These are phyloP conservation scores for Cryptococcus amylolentus DNA, from an alignment of 1,284 basidiomycete species.

Conservation along the genomic window DNA sequence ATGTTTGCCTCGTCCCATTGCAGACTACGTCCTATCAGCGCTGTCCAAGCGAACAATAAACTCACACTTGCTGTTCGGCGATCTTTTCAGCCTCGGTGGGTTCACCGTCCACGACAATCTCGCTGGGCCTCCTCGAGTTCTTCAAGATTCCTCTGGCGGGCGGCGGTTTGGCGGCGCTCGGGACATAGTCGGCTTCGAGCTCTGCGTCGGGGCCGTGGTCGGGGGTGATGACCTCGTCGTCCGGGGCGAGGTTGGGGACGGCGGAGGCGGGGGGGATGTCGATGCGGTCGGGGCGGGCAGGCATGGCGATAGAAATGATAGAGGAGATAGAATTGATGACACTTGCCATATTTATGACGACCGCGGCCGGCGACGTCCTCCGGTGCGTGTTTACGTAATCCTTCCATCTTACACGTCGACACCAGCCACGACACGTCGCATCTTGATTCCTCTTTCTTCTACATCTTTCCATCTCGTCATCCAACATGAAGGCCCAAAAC, in stretches of 20 bases:
- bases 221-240: constrained; percentile 11
- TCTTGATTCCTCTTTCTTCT: neutral
- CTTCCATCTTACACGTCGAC: constrained; percentile 15
- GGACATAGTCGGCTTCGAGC: constrained; percentile 1
- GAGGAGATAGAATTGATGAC: neutral
- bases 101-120: constrained; percentile 2
- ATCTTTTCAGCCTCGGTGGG: constrained; percentile 8
- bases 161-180: constrained; percentile 29
- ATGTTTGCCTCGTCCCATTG: constrained; percentile 93
- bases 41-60: neutral
- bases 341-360: neutral
- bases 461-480: constrained; percentile 1
- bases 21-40: constrained; percentile 51
- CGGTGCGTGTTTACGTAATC: neutral
- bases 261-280: constrained; percentile 25
- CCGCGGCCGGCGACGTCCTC: neutral
- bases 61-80: constrained; percentile 20
- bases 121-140: constrained; percentile 32
- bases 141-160: constrained; percentile 46
- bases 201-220: neutral
- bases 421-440: neutral
- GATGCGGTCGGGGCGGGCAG: constrained; percentile 37
- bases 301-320: constrained; percentile 6
- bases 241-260: constrained; percentile 6
- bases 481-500: constrained; percentile 43